These are phyloP conservation scores for Trichoderma polysporum DNA, from an alignment of 2,329 filamentous ascomycete species.

Conservation along the genomic window DNA sequence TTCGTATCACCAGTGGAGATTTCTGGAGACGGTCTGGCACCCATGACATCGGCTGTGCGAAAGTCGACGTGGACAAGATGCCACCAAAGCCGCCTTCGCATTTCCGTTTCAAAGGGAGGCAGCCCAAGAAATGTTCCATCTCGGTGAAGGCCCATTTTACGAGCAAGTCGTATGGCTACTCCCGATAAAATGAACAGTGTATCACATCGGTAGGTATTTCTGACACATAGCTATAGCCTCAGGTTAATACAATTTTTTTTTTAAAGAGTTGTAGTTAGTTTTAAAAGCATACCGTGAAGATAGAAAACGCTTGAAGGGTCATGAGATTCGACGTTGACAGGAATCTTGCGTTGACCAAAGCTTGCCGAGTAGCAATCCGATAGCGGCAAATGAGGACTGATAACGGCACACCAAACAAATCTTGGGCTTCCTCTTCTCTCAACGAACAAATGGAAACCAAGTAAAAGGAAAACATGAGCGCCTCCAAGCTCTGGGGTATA, in stretches of 20 bases:
- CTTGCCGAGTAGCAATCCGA: neutral
- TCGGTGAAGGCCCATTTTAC: conserved; percentile 11
- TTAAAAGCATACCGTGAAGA: neutral
- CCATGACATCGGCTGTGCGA: conserved; percentile 56
- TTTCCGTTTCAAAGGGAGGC: conserved; percentile 62
- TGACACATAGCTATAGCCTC: neutral
- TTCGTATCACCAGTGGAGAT: conserved; percentile 56
- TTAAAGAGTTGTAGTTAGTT: neutral
- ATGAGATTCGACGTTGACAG: conserved; percentile 1
- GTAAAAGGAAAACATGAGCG: neutral
- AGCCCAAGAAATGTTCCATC: conserved; percentile 1
- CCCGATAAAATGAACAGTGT: conserved; percentile 8
- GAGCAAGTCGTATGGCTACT: neutral
- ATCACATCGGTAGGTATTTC: neutral
- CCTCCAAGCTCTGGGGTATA: neutral
- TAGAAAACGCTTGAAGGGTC: neutral
- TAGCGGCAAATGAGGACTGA: neutral
- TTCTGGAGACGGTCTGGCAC: conserved; percentile 53
- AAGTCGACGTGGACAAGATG: conserved; percentile 59
- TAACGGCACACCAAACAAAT: neutral
- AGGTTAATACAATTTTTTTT: neutral
- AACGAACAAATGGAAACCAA: neutral
- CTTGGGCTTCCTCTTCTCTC: neutral
- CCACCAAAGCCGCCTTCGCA: conserved; percentile 68
- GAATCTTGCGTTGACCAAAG: conserved; percentile 6